Evolutionary conservation across 1,139 yeast genomes (phyloP).

Genomic region (Hansenula sp.): DNA sequence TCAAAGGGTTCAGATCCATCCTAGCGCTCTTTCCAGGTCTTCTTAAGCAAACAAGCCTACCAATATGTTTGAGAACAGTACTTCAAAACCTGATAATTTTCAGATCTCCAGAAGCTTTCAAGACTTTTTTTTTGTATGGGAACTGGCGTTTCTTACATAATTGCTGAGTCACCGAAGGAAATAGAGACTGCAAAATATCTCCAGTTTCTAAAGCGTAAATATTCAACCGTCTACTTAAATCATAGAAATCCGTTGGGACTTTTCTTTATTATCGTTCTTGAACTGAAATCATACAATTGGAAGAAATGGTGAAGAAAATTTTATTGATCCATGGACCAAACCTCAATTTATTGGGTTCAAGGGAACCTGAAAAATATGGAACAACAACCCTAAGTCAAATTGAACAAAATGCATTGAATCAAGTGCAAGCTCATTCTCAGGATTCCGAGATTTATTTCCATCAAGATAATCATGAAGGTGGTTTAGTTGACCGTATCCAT

Average conservation of each 20-base stretch:
- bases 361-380: slow-evolving; percentile 50
- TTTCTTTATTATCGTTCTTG: no score
- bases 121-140: no score
- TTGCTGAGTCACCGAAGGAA: no score
- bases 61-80: no score
- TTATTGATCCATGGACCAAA: slow-evolving; percentile 46
- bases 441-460: slow-evolving; percentile 18
- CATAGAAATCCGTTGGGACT: background rate
- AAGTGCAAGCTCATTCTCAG: slow-evolving; percentile 31
- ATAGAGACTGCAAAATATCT: no score
- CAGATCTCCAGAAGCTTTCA: no score
- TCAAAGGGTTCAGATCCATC: background rate
- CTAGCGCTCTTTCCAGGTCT: no score
- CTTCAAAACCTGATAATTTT: no score
- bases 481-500: slow-evolving; percentile 42
- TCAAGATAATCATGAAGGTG: slow-evolving; percentile 47
- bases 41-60: no score
- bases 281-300: no score
- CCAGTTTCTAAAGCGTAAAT: background rate
- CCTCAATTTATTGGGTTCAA: slow-evolving; percentile 42
- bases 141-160: no score
- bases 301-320: slow-evolving; percentile 28
- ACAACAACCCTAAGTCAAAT: slow-evolving; percentile 39
- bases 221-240: background rate
- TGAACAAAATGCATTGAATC: slow-evolving; percentile 37